Base-by-base conservation (phyloP, 2,329 filamentous ascomycete species). In the Pseudogymnoascus sp. region DNA sequence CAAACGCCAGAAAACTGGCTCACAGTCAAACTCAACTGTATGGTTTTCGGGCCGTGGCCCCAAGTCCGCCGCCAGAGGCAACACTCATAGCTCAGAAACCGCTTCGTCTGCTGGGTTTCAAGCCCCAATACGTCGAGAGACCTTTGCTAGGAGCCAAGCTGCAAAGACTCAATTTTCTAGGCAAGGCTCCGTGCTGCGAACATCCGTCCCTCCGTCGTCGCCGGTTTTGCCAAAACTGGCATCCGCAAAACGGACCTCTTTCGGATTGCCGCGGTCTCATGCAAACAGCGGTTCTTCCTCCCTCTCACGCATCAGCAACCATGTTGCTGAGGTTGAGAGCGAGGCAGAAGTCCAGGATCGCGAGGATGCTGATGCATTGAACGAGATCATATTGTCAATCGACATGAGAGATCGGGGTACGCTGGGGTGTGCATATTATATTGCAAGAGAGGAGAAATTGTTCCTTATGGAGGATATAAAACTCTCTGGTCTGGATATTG, bases 341-440 rank as follows among this genome's bases (percentile, higher is more conserved):
- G 71, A 71, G 56, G 70, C 8, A 13, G 68, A 70, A 26, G 66
- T 68, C 37, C 66, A 70, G 45, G 65, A 68, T 28, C 67, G 68
- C 5, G 72, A 74, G 57, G 72, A 76, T 34, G 75, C 77, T 34
- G 82, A 85, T 60, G 69, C 75, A 0, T 69, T 84, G 35, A 80
- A 82, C 60, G 89, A 94, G 68, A 74, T 90, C 23, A 80, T 95
- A 61, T 89, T 95, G 83, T 89, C 90, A 0, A 76, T 96, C 21
- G 85, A 95, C 61, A 78, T 92, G 70, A 83, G 80, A 63, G 80
- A 85, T n/a, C 80, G 82, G 28, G 84, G 82, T 0, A 84, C 80
- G 0, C 78, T 96, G 15, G 92, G 92, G 0, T 96, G 91, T 71
- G 86, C 89, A 48, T 95, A 92, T 69, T 96, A 92, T 69, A 76